Evolutionary conservation across 371 early-diverging fungal genomes (phyloP), one percentile per base, ranked within the genome.

Genomic region (Zychaea mexicana): DNA sequence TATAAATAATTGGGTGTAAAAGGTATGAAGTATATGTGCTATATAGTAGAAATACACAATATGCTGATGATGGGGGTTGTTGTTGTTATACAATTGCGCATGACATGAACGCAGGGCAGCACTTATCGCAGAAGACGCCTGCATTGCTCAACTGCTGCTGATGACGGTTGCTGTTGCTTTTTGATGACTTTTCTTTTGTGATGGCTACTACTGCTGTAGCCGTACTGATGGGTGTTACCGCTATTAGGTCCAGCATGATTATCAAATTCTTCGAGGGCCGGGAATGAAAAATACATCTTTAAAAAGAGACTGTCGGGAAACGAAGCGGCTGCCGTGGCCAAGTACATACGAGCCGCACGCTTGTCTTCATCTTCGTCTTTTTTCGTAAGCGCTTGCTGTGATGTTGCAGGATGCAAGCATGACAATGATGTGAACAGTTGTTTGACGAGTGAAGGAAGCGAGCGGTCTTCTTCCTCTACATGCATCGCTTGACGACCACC

Each of bases 231-330:
- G 33, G 5, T 33, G 33, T 33, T 33, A 42, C 42, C 42, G 42
- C 0, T 36, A 36, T 10, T 36, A 36, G 36, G 15, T 36, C 42
- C 42, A 6, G 13, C n/a, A 42, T n/a, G n/a, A 19, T 24, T 13
- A 22, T 49, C 49, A 22, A 49, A 49, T 22, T 49, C 49, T 49
- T 49, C 49, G 9, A 49, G 49, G 12, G 49, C 49, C 19, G 49
- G 49, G n/a, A 49, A 49, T 49, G 49, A 49, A 49, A 49, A 49
- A 24, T 49, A 49, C 49, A 49, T 49, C n/a, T 49, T 49, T 24
- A 49, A 49, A 22, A 49, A 49, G 2, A 49, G 6, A 49, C 22
- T 22, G n/a, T 49, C 49, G 12, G 49, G 49, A 49, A 49, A 49
- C n/a, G 49, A 49, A 24, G 10, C 49, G 6, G 49, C 49, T 24